Conservation (phyloP, 1,284 basidiomycete species). For the Papiliotrema laurentii region DNA sequence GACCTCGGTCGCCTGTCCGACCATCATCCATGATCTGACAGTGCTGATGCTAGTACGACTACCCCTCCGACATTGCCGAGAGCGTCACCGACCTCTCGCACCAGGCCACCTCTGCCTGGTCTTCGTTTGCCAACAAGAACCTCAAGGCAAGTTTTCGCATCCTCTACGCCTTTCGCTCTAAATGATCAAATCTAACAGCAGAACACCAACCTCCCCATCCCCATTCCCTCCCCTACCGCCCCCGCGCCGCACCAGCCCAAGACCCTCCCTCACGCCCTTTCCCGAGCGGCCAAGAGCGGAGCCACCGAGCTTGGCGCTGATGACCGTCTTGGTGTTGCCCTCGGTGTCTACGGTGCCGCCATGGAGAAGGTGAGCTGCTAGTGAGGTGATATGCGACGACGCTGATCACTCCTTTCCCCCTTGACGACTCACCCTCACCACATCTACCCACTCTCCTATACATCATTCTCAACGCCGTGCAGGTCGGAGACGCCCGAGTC, state of each 20-base stretch:
- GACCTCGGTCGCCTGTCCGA: too few species aligned
- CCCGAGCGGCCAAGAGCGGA: constrained; percentile 70
- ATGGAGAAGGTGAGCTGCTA: constrained; percentile 62
- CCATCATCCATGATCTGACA: background rate
- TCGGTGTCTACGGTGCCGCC: constrained; percentile 72
- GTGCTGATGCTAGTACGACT: constrained; percentile 64
- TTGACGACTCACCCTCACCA: background rate
- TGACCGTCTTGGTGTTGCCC: constrained; percentile 68
- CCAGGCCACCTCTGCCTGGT: constrained; percentile 71
- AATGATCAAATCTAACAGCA: constrained; percentile 12
- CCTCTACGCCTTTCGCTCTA: background rate
- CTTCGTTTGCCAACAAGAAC: constrained; percentile 81
- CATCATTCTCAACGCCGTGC: background rate
- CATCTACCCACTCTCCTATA: background rate
- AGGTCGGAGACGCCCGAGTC: constrained; percentile 75
- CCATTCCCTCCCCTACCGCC: constrained; percentile 54
- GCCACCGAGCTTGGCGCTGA: constrained; percentile 59
- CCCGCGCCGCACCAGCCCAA: constrained; percentile 63
- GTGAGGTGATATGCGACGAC: background rate
- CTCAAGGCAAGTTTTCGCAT: constrained; percentile 56
- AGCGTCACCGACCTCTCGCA: constrained; percentile 54
- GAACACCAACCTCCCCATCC: constrained; percentile 77
- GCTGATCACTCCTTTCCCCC: background rate
- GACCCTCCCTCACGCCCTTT: constrained; percentile 91
- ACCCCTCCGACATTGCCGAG: constrained; percentile 57